Evolutionary conservation across 495 filamentous ascomycete species (phyloP).

Genomic region (Penicillium alfredii): DNA sequence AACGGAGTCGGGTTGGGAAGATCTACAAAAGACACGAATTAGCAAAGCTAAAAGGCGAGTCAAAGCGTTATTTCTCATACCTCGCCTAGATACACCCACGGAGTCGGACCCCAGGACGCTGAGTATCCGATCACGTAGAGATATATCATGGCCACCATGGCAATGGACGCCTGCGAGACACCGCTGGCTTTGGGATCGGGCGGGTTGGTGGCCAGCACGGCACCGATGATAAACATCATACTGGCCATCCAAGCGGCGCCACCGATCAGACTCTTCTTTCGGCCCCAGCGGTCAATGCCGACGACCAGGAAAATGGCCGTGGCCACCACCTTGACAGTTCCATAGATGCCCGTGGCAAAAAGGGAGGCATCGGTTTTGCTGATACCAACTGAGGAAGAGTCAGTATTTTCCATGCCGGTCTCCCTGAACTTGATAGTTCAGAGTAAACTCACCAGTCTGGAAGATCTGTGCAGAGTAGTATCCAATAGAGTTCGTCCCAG

Average conservation of each 20-base stretch:
- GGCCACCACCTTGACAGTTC: conserved; percentile 47
- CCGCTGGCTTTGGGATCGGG: conserved; percentile 21
- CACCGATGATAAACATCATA: conserved; percentile 74
- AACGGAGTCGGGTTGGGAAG: conserved; percentile 63
- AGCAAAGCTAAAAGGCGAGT: too few relatives aligned
- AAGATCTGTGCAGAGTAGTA: conserved; percentile 51
- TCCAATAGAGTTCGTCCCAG: conserved; percentile 46
- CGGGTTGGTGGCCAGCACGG: conserved; percentile 50
- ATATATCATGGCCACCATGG: conserved; percentile 51
- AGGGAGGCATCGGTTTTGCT: conserved; percentile 38
- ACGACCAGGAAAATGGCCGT: conserved; percentile 60
- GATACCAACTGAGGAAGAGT: conserved; percentile 42
- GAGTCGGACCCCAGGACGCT: conserved; percentile 38
- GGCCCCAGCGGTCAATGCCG: conserved; percentile 63
- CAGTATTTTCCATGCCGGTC: too few relatives aligned
- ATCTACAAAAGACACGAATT: conserved; percentile 48
- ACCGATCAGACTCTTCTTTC: conserved; percentile 60
- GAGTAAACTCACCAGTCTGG: conserved; percentile 10
- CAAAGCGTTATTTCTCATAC: too few relatives aligned
- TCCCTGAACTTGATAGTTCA: too few relatives aligned
- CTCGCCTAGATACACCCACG: conserved; percentile 52
- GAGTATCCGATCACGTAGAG: conserved; percentile 46
- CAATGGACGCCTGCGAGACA: conserved; percentile 37
- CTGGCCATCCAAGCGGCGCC: conserved; percentile 61
- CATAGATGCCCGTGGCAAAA: conserved; percentile 49